Conservation (phyloP, 768 basidiomycete species). For the Holtermannia corniformis region DNA sequence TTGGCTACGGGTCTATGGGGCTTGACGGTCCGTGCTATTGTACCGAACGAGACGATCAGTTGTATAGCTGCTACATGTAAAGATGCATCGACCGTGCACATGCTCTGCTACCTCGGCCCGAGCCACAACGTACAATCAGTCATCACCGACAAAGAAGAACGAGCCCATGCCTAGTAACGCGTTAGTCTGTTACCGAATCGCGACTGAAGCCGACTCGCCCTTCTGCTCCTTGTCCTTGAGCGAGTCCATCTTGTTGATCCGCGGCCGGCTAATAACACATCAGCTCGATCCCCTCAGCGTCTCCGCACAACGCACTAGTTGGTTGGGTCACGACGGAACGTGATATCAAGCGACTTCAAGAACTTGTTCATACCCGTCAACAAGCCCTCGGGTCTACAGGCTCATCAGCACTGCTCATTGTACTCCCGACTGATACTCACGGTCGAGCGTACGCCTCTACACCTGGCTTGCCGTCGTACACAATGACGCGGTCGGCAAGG, state of each 20-base stretch:
- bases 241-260: constrained; percentile 47
- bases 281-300: background rate
- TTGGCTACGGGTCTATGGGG: background rate
- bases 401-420: background rate
- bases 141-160: constrained; percentile 35
- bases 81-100: background rate
- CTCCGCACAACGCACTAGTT: constrained; percentile 27
- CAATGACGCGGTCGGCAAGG: constrained; percentile 71
- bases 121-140: constrained; percentile 12
- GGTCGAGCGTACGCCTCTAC: constrained; percentile 79
- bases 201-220: constrained; percentile 11
- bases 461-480: constrained; percentile 56
- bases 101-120: background rate
- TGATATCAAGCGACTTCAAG: constrained; percentile 88
- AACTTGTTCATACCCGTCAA: constrained; percentile 98
- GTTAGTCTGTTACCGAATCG: background rate
- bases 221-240: constrained; percentile 46
- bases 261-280: constrained; percentile 29
- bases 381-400: constrained; percentile 73
- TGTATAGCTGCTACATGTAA: background rate
- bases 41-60: no score
- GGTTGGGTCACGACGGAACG: constrained; percentile 95
- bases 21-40: no score
- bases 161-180: constrained; percentile 7
- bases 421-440: constrained; percentile 47